These are phyloP conservation scores for Aurifilum marmelostoma DNA, from an alignment of 2,329 filamentous ascomycete species.

Conservation along the genomic window DNA sequence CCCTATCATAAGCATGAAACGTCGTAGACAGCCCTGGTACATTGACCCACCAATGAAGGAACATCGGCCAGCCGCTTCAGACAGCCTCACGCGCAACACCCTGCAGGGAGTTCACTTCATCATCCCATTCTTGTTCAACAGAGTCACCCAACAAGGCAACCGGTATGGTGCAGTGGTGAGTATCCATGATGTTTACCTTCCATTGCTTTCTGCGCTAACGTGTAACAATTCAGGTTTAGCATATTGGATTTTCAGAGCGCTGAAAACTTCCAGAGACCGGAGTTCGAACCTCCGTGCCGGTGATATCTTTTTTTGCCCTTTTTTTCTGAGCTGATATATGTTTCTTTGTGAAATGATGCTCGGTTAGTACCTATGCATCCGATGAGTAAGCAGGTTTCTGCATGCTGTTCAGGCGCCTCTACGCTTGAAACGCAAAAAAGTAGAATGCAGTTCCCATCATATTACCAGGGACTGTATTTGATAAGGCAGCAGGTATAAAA, in stretches of 20 bases:
- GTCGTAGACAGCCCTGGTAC: neutral
- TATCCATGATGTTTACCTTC: neutral
- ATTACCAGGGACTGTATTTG: too few species aligned
- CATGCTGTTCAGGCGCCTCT: too few species aligned
- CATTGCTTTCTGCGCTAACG: neutral
- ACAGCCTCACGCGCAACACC: neutral
- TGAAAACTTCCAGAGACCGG: conserved; percentile 18
- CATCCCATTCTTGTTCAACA: too few species aligned
- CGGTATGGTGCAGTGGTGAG: conserved; percentile 19
- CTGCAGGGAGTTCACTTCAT: neutral
- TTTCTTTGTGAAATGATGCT: too few species aligned
- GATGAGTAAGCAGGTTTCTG: too few species aligned
- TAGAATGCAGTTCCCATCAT: too few species aligned
- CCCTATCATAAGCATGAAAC: neutral
- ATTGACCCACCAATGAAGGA: neutral
- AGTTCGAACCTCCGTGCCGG: conserved; percentile 18
- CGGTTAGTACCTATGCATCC: too few species aligned
- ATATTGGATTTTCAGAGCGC: conserved; percentile 16
- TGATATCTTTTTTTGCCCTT: neutral
- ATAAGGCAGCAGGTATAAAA: too few species aligned
- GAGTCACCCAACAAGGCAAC: neutral
- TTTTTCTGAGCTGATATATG: neutral
- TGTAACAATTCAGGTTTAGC: conserved; percentile 7
- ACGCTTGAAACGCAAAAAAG: too few species aligned
- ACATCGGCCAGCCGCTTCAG: neutral